Conservation (phyloP, 495 filamentous ascomycete genomes). For the Penicilliopsis zonata region DNA sequence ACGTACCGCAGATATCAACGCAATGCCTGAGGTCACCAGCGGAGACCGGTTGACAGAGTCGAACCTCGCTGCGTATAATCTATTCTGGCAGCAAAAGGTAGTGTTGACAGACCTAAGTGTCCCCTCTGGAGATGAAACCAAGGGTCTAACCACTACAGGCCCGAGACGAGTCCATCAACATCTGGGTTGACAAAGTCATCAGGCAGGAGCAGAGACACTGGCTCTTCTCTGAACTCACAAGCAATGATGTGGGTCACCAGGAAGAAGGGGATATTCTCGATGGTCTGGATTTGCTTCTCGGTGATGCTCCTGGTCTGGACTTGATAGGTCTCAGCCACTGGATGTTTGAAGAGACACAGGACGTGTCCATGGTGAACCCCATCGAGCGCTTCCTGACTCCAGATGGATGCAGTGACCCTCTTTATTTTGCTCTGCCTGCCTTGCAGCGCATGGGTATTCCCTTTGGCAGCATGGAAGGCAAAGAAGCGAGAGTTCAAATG, state of each 20-base stretch:
- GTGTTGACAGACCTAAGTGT: too few relatives aligned
- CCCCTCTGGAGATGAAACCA: too few relatives aligned
- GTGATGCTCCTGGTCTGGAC: neutral
- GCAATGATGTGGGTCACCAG: neutral
- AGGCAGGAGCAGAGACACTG: constrained; percentile 8
- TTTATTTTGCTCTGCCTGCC: constrained; percentile 7
- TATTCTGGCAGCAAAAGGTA: constrained; percentile 2
- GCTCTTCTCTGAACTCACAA: constrained; percentile 4
- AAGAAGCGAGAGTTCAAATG: constrained; percentile 6
- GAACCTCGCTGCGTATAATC: constrained; percentile 6
- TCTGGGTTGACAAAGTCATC: constrained; percentile 13
- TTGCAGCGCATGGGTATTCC: constrained; percentile 5
- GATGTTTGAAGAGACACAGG: constrained; percentile 6
- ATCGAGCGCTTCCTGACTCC: constrained; percentile 15
- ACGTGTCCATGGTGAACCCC: constrained; percentile 6
- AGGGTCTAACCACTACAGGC: neutral
- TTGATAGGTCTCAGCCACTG: constrained; percentile 3
- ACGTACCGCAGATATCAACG: too few relatives aligned
- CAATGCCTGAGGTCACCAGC: too few relatives aligned
- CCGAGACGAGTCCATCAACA: neutral
- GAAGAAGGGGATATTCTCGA: neutral
- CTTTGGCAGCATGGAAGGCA: constrained; percentile 8
- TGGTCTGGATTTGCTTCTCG: constrained; percentile 3
- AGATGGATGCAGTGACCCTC: constrained; percentile 9
- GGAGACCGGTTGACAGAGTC: constrained; percentile 10